Evolutionary conservation across 2,329 filamentous ascomycete species (phyloP).

Genomic region (Pleoardoris graminearum): DNA sequence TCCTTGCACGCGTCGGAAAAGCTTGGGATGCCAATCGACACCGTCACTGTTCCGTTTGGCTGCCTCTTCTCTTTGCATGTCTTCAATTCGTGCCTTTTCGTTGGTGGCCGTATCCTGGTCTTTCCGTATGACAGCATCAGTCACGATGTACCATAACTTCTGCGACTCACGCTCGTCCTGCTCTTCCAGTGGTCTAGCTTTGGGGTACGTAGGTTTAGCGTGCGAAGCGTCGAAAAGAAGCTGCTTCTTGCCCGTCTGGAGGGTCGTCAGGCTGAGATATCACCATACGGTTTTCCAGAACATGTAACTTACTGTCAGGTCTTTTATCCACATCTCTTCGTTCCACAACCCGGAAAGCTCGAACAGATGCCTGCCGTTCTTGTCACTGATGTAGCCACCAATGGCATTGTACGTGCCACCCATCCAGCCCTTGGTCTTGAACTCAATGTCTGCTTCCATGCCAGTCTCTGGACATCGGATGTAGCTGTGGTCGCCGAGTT

Average conservation of each 20-base stretch:
- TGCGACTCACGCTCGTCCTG: constrained; percentile 92
- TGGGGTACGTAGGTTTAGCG: constrained; percentile 74
- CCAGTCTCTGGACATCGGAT: constrained; percentile 88
- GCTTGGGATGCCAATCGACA: constrained; percentile 82
- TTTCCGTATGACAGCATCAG: constrained; percentile 76
- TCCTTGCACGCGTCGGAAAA: constrained; percentile 77
- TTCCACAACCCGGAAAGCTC: constrained; percentile 91
- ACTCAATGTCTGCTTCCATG: constrained; percentile 88
- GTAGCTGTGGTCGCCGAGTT: constrained; percentile 93
- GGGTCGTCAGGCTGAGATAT: neutral
- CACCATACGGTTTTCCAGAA: neutral
- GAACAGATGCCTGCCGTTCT: constrained; percentile 82
- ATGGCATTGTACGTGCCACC: constrained; percentile 96
- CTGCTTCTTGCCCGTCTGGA: constrained; percentile 82
- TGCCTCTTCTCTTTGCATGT: constrained; percentile 86
- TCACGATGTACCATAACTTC: constrained; percentile 80
- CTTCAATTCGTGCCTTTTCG: constrained; percentile 95
- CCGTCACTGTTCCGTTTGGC: constrained; percentile 76
- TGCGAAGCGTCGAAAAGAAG: constrained; percentile 84
- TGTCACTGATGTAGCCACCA: constrained; percentile 84
- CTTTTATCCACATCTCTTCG: constrained; percentile 90
- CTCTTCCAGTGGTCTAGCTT: constrained; percentile 76
- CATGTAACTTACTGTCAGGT: constrained; percentile 65
- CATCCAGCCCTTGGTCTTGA: constrained; percentile 98
- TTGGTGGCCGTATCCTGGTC: constrained; percentile 90